phyloP scores from a whole-genome alignment of 176 grass and related monocot species.

The Hordeum vulgare region DNA sequence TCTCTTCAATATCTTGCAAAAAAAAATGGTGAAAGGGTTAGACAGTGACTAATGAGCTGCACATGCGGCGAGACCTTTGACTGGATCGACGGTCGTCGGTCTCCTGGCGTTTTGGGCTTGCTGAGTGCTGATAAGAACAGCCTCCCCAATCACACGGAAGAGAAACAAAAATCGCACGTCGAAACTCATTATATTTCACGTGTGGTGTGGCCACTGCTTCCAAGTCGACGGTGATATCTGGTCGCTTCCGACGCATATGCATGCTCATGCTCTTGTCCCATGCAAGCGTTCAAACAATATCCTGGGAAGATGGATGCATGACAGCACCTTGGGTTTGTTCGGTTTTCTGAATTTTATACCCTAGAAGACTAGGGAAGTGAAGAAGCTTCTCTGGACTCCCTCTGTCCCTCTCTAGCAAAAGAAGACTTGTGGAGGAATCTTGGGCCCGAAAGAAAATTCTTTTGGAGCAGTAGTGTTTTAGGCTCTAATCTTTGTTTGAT shows the following conservation, averaged over 20 bases:
- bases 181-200: background rate
- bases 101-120: background rate
- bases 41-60: background rate
- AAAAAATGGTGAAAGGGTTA: background rate
- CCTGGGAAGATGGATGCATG: background rate
- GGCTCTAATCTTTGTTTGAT: background rate
- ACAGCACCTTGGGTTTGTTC: background rate
- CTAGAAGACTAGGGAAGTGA: background rate
- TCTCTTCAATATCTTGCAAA: background rate
- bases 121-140: background rate
- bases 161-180: background rate
- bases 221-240: background rate
- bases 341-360: background rate
- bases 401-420: background rate
- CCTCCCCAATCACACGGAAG: background rate
- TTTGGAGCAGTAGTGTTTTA: background rate
- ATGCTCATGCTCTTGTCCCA: background rate
- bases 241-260: background rate
- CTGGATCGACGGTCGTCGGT: background rate
- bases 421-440: background rate
- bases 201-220: background rate
- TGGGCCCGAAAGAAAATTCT: background rate
- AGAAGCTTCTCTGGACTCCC: background rate
- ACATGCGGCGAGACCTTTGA: background rate
- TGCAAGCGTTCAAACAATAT: background rate